Percentiles rank a stretch among this genome's conserved stretches.
Conservation (phyloP, 192 early-diverging fungal genomes). For the Coemansia guatemalensis region DNA sequence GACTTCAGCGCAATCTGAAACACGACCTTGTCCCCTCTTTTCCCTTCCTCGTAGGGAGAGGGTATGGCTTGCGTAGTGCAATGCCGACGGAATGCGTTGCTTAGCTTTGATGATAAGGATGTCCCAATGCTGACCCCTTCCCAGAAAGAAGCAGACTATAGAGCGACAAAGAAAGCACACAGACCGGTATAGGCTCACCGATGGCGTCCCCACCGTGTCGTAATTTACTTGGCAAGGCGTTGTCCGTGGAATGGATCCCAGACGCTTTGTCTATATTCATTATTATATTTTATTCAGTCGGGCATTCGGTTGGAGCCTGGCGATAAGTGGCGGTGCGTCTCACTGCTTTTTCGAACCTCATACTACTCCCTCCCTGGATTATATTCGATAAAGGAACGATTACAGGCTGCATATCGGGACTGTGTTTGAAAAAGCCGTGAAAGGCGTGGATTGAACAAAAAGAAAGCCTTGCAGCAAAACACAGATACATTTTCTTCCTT, state of each 20-base stretch:
- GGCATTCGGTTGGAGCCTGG: neutral
- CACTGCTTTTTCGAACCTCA: neutral
- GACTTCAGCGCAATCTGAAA: neutral
- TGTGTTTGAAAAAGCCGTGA: neutral
- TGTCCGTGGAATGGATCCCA: neutral
- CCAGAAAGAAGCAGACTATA: neutral
- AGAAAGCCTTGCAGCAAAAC: neutral
- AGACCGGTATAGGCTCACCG: neutral
- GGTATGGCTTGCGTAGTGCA: neutral
- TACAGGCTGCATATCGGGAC: conserved; percentile 1
- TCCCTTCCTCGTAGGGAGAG: neutral
- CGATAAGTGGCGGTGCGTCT: neutral
- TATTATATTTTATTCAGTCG: neutral
- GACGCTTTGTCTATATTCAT: neutral
- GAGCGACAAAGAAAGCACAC: neutral
- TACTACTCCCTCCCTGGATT: neutral
- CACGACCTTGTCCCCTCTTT: neutral
- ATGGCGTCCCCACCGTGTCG: neutral
- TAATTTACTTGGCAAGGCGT: neutral
- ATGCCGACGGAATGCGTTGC: neutral
- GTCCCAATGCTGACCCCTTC: neutral
- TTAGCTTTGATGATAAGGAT: neutral
- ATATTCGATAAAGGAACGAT: neutral
- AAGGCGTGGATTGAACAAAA: neutral
- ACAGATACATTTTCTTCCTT: neutral